A percentile compares a stretch with the other conserved stretches of the same genome.
phyloP scores from a whole-genome alignment of 805 yeast genomes.

The Cyberlindnera bimundalis region DNA sequence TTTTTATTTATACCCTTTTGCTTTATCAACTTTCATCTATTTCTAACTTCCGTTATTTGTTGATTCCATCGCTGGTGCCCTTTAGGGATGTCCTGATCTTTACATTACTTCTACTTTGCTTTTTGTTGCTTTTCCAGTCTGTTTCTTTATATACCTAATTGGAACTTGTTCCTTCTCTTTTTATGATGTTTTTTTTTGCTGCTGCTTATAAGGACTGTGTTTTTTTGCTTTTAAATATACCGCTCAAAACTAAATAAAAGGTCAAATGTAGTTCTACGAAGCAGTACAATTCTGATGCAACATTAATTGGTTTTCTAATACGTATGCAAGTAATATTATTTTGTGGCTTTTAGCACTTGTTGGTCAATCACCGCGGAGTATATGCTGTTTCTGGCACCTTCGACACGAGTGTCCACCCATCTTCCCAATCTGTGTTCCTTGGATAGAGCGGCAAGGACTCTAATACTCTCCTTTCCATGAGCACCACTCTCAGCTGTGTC shows the following conservation, averaged over 20 bases:
- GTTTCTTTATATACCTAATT: background rate
- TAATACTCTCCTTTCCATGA: conserved; percentile 46
- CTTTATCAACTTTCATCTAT: background rate
- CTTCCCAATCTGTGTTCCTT: conserved; percentile 90
- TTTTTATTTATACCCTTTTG: background rate
- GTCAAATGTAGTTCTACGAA: too few relatives aligned
- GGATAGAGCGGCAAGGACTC: conserved; percentile 63
- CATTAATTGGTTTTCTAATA: background rate
- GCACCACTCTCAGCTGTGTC: conserved; percentile 53
- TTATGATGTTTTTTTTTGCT: too few relatives aligned
- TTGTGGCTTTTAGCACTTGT: conserved; percentile 26
- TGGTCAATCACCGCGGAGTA: conserved; percentile 49
- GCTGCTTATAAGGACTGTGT: conserved; percentile 9
- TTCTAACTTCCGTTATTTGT: background rate
- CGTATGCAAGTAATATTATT: background rate
- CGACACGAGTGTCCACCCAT: conserved; percentile 58
- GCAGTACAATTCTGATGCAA: background rate
- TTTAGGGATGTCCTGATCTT: background rate
- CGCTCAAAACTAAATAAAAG: background rate
- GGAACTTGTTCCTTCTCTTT: conserved; percentile 6
- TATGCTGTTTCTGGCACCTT: conserved; percentile 73
- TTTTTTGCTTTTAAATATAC: conserved; percentile 1
- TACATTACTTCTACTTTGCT: background rate
- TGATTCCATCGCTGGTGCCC: conserved; percentile 9
- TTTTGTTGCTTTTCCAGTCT: background rate